Percentiles rank a stretch among this genome's conserved stretches.
These are phyloP conservation scores for Trichoderma gracile DNA, from an alignment of 2,329 filamentous ascomycete genomes.

Conservation along the genomic window DNA sequence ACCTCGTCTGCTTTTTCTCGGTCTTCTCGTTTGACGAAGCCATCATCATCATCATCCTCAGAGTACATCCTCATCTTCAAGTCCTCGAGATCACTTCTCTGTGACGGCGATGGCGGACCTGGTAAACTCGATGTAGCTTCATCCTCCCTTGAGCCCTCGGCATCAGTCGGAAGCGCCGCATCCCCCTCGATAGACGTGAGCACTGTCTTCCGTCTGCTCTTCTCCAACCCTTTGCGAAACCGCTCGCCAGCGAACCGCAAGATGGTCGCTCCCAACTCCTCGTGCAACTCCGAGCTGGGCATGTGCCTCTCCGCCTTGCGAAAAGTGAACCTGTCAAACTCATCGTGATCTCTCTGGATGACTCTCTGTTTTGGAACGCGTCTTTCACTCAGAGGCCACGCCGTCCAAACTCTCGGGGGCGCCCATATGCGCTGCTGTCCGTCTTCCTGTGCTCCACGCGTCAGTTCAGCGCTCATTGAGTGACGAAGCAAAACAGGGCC, in stretches of 20 bases:
- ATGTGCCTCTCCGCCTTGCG: constrained; percentile 45
- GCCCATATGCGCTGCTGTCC: constrained; percentile 45
- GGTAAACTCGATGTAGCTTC: background rate
- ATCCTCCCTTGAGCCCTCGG: background rate
- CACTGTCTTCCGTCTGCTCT: constrained; percentile 25
- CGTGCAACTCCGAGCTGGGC: constrained; percentile 65
- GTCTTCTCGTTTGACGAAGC: background rate
- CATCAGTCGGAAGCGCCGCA: background rate
- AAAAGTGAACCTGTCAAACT: constrained; percentile 54
- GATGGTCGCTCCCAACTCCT: constrained; percentile 67
- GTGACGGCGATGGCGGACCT: background rate
- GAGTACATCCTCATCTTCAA: constrained; percentile 17
- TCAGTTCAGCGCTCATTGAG: constrained; percentile 7
- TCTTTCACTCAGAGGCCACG: constrained; percentile 73
- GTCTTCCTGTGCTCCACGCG: constrained; percentile 31
- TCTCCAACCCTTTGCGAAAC: constrained; percentile 45
- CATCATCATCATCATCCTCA: constrained; percentile 22
- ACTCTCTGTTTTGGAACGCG: constrained; percentile 59
- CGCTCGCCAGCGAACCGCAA: constrained; percentile 67
- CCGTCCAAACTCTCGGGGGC: constrained; percentile 69
- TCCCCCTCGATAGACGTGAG: constrained; percentile 22
- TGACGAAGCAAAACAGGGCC: background rate
- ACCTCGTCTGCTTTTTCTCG: constrained; percentile 27
- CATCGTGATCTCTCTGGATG: constrained; percentile 48
- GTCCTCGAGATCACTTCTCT: background rate